These are phyloP conservation scores for Forsythia viridissima DNA, from an alignment of 257 asterid species.

Conservation along the genomic window DNA sequence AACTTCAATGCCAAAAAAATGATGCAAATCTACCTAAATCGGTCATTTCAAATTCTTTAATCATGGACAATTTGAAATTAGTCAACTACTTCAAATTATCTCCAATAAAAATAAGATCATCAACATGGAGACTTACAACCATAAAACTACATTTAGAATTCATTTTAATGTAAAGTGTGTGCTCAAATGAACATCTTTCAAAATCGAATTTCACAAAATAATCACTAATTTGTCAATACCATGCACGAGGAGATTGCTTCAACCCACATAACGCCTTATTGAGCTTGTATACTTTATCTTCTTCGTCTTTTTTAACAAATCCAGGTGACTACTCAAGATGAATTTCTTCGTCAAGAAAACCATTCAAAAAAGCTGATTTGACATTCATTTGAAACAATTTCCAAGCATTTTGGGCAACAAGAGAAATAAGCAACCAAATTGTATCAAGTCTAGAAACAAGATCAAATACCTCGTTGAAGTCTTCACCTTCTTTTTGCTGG, in stretches of 20 bases:
- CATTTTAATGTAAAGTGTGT: not conserved
- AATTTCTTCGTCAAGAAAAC: not conserved
- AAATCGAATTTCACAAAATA: not conserved
- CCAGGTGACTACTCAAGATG: not conserved
- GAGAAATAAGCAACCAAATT: not conserved
- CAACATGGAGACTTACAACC: not conserved
- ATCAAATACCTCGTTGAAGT: not conserved
- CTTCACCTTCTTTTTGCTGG: not conserved
- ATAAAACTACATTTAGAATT: not conserved
- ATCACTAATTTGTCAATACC: not conserved
- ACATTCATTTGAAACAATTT: not conserved
- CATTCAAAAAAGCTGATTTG: not conserved
- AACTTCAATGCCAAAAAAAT: not conserved
- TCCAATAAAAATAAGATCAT: not conserved
- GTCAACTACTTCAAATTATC: not conserved
- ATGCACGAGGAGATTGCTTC: not conserved
- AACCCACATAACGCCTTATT: not conserved
- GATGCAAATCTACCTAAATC: slow-evolving; percentile 4
- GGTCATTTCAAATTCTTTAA: not conserved
- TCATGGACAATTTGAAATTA: not conserved
- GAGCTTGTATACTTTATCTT: not conserved
- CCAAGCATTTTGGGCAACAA: not conserved
- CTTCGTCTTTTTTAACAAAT: not conserved
- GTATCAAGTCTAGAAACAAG: not conserved
- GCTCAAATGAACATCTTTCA: slow-evolving; percentile 9